Evolutionary conservation across 1,284 basidiomycete species (phyloP).

Genomic region (Phylloboletellus chloephorus): DNA sequence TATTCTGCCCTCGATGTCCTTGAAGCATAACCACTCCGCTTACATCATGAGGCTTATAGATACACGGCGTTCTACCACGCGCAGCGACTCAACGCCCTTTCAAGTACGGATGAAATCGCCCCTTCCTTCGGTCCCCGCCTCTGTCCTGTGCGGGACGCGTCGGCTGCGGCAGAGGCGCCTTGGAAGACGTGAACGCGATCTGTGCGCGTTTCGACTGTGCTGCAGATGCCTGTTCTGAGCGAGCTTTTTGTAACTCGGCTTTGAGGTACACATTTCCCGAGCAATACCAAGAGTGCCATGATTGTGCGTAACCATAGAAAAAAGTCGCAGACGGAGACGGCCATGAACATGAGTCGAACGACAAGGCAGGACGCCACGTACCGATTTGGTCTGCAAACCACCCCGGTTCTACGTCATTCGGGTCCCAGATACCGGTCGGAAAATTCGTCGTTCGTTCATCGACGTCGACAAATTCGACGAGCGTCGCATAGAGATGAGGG

Average conservation of each 20-base stretch:
- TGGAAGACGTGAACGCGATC: conserved; percentile 31
- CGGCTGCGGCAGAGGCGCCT: conserved; percentile 13
- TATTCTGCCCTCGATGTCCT: no score
- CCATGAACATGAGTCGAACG: conserved; percentile 24
- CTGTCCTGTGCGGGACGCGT: conserved; percentile 16
- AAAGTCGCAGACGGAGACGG: conserved; percentile 1
- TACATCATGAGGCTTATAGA: conserved; percentile 22
- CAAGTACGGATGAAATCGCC: conserved; percentile 27
- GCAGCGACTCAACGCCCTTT: conserved; percentile 18
- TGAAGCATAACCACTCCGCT: no score
- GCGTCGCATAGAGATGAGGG: conserved; percentile 87
- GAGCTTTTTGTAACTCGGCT: conserved; percentile 43
- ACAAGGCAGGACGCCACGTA: conserved; percentile 32
- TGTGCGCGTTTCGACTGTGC: conserved; percentile 31
- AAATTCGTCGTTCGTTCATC: conserved; percentile 84
- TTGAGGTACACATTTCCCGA: conserved; percentile 26
- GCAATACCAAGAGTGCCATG: neutral
- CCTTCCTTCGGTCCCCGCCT: conserved; percentile 15
- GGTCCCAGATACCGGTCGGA: conserved; percentile 65
- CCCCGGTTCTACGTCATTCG: conserved; percentile 51
- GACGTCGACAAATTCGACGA: conserved; percentile 88
- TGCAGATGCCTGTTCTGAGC: conserved; percentile 33
- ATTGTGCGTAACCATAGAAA: conserved; percentile 5
- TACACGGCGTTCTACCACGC: conserved; percentile 9
- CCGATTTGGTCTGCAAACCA: conserved; percentile 71